Conservation (phyloP, 352 stramenopile genomes). For the Saprolegnia parasitica region DNA sequence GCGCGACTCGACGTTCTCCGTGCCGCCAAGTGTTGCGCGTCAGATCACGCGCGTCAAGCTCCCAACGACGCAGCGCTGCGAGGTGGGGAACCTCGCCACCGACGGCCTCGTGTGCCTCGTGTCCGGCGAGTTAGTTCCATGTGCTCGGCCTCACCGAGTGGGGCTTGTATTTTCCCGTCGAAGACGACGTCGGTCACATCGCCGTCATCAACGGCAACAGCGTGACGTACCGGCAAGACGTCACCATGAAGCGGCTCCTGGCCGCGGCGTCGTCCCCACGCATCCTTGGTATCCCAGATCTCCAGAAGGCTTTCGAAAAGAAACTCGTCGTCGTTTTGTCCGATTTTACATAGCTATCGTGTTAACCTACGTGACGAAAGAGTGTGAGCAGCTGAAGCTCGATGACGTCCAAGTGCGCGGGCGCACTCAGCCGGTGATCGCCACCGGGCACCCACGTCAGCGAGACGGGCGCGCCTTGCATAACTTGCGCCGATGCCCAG, state of each 20-base stretch:
- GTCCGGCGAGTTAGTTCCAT: background rate
- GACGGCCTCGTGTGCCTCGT: conserved; percentile 9
- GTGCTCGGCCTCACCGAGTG: background rate
- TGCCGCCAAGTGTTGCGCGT: background rate
- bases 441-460: too few relatives aligned
- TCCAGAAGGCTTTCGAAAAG: background rate
- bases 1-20: background rate
- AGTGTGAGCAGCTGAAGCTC: too few relatives aligned
- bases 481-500: too few relatives aligned
- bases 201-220: background rate
- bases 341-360: background rate
- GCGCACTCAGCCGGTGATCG: too few relatives aligned
- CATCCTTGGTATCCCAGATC: conserved; percentile 11
- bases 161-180: background rate
- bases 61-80: background rate
- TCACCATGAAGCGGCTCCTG: background rate
- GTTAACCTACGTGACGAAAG: too few relatives aligned
- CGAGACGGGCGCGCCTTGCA: too few relatives aligned
- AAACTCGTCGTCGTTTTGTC: background rate
- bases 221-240: background rate
- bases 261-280: too few relatives aligned
- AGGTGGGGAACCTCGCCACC: background rate
- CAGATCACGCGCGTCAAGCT: conserved; percentile 8
- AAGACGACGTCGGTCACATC: background rate
- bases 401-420: too few relatives aligned